phyloP scores from a whole-genome alignment of 108 stramenopile species.

The Hondaea fermentalgiana region DNA sequence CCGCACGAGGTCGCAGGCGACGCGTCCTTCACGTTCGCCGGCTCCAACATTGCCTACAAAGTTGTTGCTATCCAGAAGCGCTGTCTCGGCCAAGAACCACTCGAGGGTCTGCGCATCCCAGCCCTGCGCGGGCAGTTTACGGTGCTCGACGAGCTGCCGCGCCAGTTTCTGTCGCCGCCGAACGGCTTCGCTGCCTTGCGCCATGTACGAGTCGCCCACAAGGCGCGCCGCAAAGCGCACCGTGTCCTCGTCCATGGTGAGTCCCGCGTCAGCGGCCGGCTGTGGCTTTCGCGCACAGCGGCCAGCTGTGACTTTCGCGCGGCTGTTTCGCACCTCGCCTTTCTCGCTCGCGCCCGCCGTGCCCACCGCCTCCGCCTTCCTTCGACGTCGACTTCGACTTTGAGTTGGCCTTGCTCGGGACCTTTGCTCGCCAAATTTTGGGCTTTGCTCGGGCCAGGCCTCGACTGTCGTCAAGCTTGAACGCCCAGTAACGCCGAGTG shows the following conservation, averaged over 20 bases:
- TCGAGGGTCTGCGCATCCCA: conserved; percentile 48
- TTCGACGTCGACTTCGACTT: too few relatives aligned
- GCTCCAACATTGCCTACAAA: conserved; percentile 68
- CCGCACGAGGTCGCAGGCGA: conserved; percentile 76
- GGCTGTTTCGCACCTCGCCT: too few relatives aligned
- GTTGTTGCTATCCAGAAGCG: conserved; percentile 57
- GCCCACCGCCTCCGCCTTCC: too few relatives aligned
- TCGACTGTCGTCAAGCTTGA: too few relatives aligned
- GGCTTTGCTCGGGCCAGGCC: too few relatives aligned
- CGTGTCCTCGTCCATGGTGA: not conserved
- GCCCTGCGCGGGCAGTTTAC: conserved; percentile 37
- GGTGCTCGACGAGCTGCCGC: conserved; percentile 30
- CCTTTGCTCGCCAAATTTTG: too few relatives aligned
- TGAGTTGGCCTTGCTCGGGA: too few relatives aligned
- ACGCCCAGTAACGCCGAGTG: too few relatives aligned
- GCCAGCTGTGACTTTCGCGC: too few relatives aligned
- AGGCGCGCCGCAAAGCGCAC: not conserved
- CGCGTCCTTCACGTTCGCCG: conserved; percentile 95
- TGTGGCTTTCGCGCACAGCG: too few relatives aligned
- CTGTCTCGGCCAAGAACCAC: conserved; percentile 31
- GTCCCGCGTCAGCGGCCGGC: too few relatives aligned
- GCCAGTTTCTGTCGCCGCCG: not conserved
- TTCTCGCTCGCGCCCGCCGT: not conserved
- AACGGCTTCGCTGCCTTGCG: conserved; percentile 20
- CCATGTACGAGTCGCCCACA: conserved; percentile 10